These are phyloP conservation scores for Wickerhamomyces chambardii DNA, from an alignment of 805 yeast genomes.

Conservation along the genomic window DNA sequence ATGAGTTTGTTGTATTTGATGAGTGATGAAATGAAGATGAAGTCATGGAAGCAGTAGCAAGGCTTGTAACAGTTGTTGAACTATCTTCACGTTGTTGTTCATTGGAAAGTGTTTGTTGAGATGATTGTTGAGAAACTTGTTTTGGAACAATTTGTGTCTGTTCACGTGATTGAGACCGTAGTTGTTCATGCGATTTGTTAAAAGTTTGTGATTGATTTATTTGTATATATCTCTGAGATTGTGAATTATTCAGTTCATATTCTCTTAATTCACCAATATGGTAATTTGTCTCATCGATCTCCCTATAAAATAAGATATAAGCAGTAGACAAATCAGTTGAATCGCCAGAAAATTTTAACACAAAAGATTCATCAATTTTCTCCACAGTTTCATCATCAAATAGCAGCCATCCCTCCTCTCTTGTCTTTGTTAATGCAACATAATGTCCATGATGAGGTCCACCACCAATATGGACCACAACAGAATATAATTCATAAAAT, in stretches of 20 bases:
- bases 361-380: conserved; percentile 73
- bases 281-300: conserved; percentile 34
- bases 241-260: background rate
- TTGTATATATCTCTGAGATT: no score
- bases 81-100: no score
- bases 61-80: no score
- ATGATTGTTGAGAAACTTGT: no score
- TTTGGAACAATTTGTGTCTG: no score
- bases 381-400: conserved; percentile 97
- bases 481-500: conserved; percentile 73
- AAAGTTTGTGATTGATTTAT: no score
- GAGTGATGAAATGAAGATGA: no score
- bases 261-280: no score
- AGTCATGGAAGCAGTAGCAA: no score
- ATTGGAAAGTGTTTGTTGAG: background rate
- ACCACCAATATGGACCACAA: conserved; percentile 93
- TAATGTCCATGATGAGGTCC: conserved; percentile 98
- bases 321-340: conserved; percentile 87
- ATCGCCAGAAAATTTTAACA: conserved; percentile 81
- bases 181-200: no score
- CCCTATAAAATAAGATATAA: conserved; percentile 77
- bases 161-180: no score
- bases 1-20: no score
- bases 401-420: conserved; percentile 75
- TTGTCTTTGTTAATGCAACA: conserved; percentile 76